A percentile compares a stretch with the other conserved stretches of the same genome.
phyloP scores from a whole-genome alignment of 768 basidiomycete species.

The Pleurotus tuber-regium region DNA sequence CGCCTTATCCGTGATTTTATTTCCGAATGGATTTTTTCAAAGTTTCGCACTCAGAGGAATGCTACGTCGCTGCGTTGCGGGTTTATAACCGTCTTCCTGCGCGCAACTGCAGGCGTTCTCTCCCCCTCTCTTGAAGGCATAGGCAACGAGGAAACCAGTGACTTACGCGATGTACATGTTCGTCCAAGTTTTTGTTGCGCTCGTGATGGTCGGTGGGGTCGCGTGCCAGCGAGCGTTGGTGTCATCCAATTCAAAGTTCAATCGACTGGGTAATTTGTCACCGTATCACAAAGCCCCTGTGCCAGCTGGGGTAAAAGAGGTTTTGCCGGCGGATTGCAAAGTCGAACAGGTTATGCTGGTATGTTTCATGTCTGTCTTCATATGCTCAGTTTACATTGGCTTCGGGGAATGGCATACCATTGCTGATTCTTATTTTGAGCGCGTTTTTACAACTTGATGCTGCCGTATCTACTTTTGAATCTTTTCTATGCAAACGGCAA shows the following conservation, averaged over 20 bases:
- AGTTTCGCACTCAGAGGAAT: too few relatives aligned
- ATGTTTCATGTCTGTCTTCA: constrained; percentile 15
- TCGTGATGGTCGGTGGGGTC: background rate
- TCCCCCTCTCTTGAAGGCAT: too few relatives aligned
- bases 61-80: too few relatives aligned
- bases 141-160: too few relatives aligned
- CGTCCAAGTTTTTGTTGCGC: background rate
- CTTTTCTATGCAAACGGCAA: too few relatives aligned
- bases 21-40: too few relatives aligned
- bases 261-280: constrained; percentile 31
- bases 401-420: background rate
- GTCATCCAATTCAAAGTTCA: background rate
- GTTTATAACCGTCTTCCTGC: too few relatives aligned
- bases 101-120: too few relatives aligned
- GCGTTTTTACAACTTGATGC: background rate
- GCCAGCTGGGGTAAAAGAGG: constrained; percentile 22
- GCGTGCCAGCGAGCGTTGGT: background rate
- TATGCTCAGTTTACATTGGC: too few relatives aligned
- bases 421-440: background rate
- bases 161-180: too few relatives aligned
- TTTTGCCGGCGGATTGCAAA: constrained; percentile 34
- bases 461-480: too few relatives aligned
- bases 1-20: background rate
- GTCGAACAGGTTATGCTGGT: constrained; percentile 39
- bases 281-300: constrained; percentile 33